These are phyloP conservation scores for Astrothelium macrocarpum DNA, from an alignment of 495 filamentous ascomycete species.

Conservation along the genomic window DNA sequence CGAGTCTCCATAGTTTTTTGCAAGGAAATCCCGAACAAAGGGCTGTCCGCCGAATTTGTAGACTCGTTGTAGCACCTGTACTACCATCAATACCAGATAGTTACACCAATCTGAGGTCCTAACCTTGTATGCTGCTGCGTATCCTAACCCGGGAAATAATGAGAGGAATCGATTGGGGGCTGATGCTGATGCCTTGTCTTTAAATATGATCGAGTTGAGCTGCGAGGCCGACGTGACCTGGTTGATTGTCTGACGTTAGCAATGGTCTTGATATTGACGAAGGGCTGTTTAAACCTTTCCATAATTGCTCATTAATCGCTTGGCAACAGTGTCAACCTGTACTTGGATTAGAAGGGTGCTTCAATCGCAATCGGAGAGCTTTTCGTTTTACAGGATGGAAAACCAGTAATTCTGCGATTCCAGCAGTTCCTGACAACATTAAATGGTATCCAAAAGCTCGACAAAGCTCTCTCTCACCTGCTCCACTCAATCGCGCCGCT, in stretches of 20 bases:
- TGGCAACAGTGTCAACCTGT: constrained; percentile 81
- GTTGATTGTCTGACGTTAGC: constrained; percentile 9
- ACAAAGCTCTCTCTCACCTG: constrained; percentile 49
- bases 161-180: constrained; percentile 76
- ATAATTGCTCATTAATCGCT: constrained; percentile 99
- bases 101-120: constrained; percentile 7
- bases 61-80: constrained; percentile 75
- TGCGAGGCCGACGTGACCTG: constrained; percentile 52
- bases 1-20: constrained; percentile 62
- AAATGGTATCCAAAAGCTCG: neutral
- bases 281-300: constrained; percentile 45
- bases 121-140: constrained; percentile 96
- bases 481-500: constrained; percentile 76
- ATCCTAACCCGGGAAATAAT: constrained; percentile 91
- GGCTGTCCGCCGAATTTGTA: constrained; percentile 99
- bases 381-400: constrained; percentile 64
- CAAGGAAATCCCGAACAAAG: constrained; percentile 83
- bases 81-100: neutral
- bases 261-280: neutral
- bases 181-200: constrained; percentile 71
- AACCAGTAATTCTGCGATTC: constrained; percentile 90
- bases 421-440: constrained; percentile 61
- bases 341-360: neutral
- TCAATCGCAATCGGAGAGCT: constrained; percentile 20
- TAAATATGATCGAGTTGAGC: constrained; percentile 89